Conservation (phyloP, 768 basidiomycete genomes). For the Mrakia frigida region DNA sequence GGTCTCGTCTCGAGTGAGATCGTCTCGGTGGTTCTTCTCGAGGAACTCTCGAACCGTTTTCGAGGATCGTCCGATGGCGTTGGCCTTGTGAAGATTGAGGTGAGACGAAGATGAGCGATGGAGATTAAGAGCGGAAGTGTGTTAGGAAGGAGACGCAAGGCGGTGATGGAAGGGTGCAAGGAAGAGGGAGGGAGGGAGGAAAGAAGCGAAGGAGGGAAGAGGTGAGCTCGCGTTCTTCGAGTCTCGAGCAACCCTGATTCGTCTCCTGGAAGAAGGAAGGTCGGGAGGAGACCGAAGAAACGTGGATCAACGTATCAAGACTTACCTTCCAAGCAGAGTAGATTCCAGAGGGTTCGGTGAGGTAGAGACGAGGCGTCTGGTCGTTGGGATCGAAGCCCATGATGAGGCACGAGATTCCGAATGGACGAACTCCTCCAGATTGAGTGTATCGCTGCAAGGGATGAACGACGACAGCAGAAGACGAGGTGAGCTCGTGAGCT, state of each 20-base stretch:
- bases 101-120: neutral
- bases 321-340: constrained; percentile 96
- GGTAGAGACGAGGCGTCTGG: constrained; percentile 77
- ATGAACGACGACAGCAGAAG: neutral
- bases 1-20: constrained; percentile 76
- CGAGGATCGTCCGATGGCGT: constrained; percentile 93
- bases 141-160: no score
- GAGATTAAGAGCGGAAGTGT: neutral
- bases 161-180: no score
- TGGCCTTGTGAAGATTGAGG: constrained; percentile 58
- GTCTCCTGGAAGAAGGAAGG: neutral
- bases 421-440: constrained; percentile 96
- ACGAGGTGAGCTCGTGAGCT: neutral
- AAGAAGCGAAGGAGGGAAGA: no score
- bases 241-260: no score
- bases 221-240: no score
- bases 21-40: constrained; percentile 95
- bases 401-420: constrained; percentile 94
- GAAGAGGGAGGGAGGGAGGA: no score
- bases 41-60: constrained; percentile 98
- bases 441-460: constrained; percentile 88
- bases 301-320: neutral
- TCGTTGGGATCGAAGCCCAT: constrained; percentile 96
- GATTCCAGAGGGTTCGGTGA: constrained; percentile 96
- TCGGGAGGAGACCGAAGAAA: neutral